Conservation (phyloP, 2,329 filamentous ascomycete species). For the Pseudogymnoascus sp. region DNA sequence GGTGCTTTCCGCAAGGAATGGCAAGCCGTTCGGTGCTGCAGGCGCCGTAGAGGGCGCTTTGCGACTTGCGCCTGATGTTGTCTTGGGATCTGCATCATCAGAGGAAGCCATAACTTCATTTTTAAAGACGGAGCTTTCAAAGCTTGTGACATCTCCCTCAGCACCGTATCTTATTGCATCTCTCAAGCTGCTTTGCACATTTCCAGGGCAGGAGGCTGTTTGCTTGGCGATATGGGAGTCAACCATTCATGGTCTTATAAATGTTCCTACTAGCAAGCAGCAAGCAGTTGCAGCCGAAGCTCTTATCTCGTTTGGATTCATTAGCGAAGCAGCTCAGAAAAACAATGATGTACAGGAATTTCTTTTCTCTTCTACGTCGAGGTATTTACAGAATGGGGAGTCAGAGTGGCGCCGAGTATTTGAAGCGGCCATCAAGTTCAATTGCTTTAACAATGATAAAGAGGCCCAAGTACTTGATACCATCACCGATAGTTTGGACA, state of each 20-base stretch:
- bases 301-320: conserved; percentile 36
- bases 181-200: conserved; percentile 46
- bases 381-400: conserved; percentile 29
- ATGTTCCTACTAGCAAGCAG: conserved; percentile 23
- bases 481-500: conserved; percentile 22
- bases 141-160: conserved; percentile 60
- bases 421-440: conserved; percentile 36
- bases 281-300: conserved; percentile 32
- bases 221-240: conserved; percentile 20
- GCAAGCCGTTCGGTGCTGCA: conserved; percentile 59
- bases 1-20: conserved; percentile 44
- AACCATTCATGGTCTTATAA: conserved; percentile 36
- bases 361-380: conserved; percentile 34
- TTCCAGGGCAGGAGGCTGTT: conserved; percentile 28
- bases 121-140: conserved; percentile 45
- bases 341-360: conserved; percentile 38
- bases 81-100: conserved; percentile 35
- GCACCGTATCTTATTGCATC: conserved; percentile 56
- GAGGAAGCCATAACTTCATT: conserved; percentile 40
- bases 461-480: conserved; percentile 26
- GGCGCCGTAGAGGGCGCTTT: conserved; percentile 46
- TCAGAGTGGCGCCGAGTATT: conserved; percentile 37
- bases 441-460: conserved; percentile 18
- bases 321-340: conserved; percentile 31
- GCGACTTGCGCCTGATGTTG: conserved; percentile 33